These are phyloP conservation scores for Grifola frondosa DNA, from an alignment of 1,284 basidiomycete genomes.

Conservation along the genomic window DNA sequence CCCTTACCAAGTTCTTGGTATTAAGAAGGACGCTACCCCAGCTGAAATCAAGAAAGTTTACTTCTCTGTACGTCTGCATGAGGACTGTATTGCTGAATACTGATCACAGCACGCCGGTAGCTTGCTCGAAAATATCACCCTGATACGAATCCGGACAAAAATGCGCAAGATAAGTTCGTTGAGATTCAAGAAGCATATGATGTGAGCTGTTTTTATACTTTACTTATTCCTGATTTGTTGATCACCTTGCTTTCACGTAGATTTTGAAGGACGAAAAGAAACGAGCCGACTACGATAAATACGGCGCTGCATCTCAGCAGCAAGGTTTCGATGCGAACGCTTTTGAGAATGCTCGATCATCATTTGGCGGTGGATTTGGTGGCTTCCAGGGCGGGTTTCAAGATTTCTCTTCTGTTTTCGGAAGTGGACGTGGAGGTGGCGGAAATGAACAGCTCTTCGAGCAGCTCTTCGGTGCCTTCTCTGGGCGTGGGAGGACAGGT, in stretches of 20 bases:
- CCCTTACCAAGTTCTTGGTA: constrained; percentile 90
- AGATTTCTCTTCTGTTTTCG: constrained; percentile 72
- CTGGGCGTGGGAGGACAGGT: constrained; percentile 45
- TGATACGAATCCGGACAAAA: constrained; percentile 93
- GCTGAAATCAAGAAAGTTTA: constrained; percentile 97
- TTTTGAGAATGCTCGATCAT: constrained; percentile 48
- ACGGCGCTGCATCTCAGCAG: constrained; percentile 92
- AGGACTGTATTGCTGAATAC: not conserved
- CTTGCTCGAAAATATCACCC: constrained; percentile 98
- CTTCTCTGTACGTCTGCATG: constrained; percentile 69
- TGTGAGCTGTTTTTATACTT: constrained; percentile 47
- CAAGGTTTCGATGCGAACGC: constrained; percentile 91
- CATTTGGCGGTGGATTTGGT: constrained; percentile 55
- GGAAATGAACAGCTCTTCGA: constrained; percentile 79
- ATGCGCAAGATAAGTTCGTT: constrained; percentile 90
- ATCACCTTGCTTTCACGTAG: constrained; percentile 41
- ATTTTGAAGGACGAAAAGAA: constrained; percentile 94
- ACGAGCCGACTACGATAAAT: constrained; percentile 90
- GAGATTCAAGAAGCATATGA: constrained; percentile 99
- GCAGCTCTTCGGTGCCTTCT: constrained; percentile 75
- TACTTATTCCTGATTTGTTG: constrained; percentile 10
- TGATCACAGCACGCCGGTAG: constrained; percentile 40
- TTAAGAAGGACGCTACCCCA: constrained; percentile 79
- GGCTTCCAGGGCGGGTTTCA: constrained; percentile 73
- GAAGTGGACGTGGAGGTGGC: constrained; percentile 47